phyloP scores from a whole-genome alignment of 2,329 filamentous ascomycete species.

The Leptographium procerum region DNA sequence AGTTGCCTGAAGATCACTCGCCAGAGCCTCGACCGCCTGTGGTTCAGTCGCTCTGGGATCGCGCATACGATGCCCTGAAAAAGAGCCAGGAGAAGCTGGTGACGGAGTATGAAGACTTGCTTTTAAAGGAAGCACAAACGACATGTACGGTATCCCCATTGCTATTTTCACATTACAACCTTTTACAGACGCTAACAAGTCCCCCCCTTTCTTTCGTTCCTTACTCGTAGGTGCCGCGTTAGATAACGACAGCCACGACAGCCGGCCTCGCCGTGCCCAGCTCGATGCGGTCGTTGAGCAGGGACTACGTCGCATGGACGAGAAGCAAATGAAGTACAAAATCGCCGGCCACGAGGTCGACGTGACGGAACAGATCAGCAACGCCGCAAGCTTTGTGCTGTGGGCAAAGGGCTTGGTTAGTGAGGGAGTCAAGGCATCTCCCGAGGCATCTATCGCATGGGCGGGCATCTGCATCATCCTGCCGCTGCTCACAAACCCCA shows the following conservation, averaged over 20 bases:
- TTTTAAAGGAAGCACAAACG: slow-evolving; percentile 3
- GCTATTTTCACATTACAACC: not conserved
- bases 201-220: not conserved
- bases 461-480: slow-evolving; percentile 25
- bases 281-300: slow-evolving; percentile 11
- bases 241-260: not conserved
- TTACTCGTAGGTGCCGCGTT: not conserved
- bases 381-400: slow-evolving; percentile 12
- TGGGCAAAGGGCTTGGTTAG: slow-evolving; percentile 16
- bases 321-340: slow-evolving; percentile 12
- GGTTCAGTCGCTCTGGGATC: slow-evolving; percentile 16
- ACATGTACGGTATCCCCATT: not conserved
- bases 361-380: slow-evolving; percentile 14
- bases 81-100: slow-evolving; percentile 11
- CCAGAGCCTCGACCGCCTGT: not conserved
- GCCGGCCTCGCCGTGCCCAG: not conserved
- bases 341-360: slow-evolving; percentile 13
- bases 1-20: not conserved
- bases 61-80: slow-evolving; percentile 17
- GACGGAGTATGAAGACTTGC: slow-evolving; percentile 16
- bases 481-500: slow-evolving; percentile 22
- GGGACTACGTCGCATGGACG: slow-evolving; percentile 10
- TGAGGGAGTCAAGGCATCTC: slow-evolving; percentile 19
- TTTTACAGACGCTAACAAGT: not conserved
- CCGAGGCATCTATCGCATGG: slow-evolving; percentile 21